phyloP scores from a whole-genome alignment of 768 basidiomycete species.

The Cytidiella melzeri region DNA sequence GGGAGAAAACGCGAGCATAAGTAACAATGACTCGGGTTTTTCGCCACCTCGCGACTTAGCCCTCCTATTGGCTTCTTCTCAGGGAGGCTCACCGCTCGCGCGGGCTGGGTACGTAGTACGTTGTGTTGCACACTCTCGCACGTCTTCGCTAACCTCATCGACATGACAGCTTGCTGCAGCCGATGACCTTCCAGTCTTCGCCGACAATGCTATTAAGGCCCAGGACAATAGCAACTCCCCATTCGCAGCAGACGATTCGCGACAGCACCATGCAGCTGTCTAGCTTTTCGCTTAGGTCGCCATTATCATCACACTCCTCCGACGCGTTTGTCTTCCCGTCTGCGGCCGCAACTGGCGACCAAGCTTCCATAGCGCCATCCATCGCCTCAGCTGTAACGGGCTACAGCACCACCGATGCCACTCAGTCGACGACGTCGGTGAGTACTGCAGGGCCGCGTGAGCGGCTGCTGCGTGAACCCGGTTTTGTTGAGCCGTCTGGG shows the following conservation, averaged over 20 bases:
- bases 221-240: slow-evolving; percentile 27
- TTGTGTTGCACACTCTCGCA: neutral
- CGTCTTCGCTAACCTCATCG: slow-evolving; percentile 2
- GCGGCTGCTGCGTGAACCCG: slow-evolving; percentile 5
- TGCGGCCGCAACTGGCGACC: neutral
- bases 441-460: slow-evolving; percentile 16
- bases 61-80: slow-evolving; percentile 7
- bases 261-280: slow-evolving; percentile 63
- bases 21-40: slow-evolving; percentile 15
- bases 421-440: slow-evolving; percentile 17
- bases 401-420: slow-evolving; percentile 16
- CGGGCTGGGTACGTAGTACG: slow-evolving; percentile 24
- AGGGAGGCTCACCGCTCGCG: slow-evolving; percentile 21
- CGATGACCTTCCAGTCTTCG: slow-evolving; percentile 38
- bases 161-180: slow-evolving; percentile 46
- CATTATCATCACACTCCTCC: slow-evolving; percentile 17
- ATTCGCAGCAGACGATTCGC: slow-evolving; percentile 61
- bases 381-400: slow-evolving; percentile 9
- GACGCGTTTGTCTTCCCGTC: slow-evolving; percentile 37
- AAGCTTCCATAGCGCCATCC: slow-evolving; percentile 9
- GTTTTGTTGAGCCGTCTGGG: slow-evolving; percentile 19
- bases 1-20: slow-evolving; percentile 9
- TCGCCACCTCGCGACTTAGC: slow-evolving; percentile 20
- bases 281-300: slow-evolving; percentile 29
- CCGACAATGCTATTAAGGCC: slow-evolving; percentile 18